Conservation (phyloP, 73 alveolate species). For the Paramecium sexaurelia region DNA sequence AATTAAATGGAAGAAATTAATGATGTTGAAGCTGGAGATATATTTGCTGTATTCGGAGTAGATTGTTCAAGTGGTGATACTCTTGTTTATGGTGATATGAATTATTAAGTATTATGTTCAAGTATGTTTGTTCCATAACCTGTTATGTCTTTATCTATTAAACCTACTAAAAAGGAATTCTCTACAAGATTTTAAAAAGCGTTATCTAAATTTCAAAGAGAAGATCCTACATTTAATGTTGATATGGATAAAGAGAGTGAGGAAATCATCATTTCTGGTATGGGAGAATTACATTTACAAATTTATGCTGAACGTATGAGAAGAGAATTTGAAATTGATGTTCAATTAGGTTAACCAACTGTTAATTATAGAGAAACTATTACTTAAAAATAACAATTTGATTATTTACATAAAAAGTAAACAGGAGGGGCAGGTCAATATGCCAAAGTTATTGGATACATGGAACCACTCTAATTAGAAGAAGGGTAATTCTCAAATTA, state of each 20-base stretch:
- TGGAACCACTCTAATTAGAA: constrained; percentile 78
- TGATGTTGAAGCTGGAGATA: constrained; percentile 96
- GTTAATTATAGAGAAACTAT: constrained; percentile 95
- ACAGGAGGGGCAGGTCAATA: constrained; percentile 97
- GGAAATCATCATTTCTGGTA: constrained; percentile 95
- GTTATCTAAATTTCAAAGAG: constrained; percentile 81
- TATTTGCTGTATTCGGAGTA: constrained; percentile 94
- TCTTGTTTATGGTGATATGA: constrained; percentile 70
- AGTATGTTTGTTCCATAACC: constrained; percentile 94
- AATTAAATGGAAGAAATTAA: constrained; percentile 89
- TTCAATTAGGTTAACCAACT: constrained; percentile 91
- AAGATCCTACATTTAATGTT: constrained; percentile 92
- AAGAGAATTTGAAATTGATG: constrained; percentile 89
- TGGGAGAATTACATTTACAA: constrained; percentile 97
- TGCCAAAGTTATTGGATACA: constrained; percentile 88
- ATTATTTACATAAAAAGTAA: constrained; percentile 92
- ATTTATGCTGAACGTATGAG: constrained; percentile 93
- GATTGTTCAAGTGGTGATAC: constrained; percentile 96
- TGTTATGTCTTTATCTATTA: constrained; percentile 83
- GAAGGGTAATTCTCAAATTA: constrained; percentile 70
- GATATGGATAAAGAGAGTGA: constrained; percentile 86
- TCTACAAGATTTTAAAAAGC: constrained; percentile 79
- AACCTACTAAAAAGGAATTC: constrained; percentile 75
- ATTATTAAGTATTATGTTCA: constrained; percentile 69
- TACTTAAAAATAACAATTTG: constrained; percentile 75